These are phyloP conservation scores for Hypomontagnella submonticulosa DNA, from an alignment of 495 filamentous ascomycete species.

Conservation along the genomic window DNA sequence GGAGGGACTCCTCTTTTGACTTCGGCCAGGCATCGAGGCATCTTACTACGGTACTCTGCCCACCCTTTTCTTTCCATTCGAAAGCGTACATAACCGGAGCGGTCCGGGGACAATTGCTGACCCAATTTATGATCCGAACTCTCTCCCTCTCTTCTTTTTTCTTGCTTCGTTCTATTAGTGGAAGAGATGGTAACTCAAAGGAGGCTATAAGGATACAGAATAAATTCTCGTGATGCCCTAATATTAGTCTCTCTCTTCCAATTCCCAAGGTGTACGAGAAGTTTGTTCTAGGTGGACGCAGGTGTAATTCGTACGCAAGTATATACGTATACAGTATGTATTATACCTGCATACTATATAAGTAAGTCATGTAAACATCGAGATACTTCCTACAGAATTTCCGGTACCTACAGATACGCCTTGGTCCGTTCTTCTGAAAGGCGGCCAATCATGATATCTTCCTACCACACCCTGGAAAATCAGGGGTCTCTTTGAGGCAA, in stretches of 20 bases:
- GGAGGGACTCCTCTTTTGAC: constrained; percentile 21
- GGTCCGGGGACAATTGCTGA: constrained; percentile 13
- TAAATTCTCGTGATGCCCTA: constrained; percentile 12
- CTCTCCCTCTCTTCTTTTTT: neutral
- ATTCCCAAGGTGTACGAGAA: neutral
- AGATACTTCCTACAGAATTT: constrained; percentile 31
- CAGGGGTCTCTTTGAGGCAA: constrained; percentile 42
- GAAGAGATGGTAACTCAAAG: neutral
- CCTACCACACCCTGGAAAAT: constrained; percentile 33
- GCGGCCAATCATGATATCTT: constrained; percentile 36
- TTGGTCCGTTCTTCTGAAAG: constrained; percentile 32
- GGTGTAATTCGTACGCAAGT: constrained; percentile 22
- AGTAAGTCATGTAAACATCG: constrained; percentile 16
- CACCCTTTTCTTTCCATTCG: constrained; percentile 19
- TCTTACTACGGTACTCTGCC: constrained; percentile 25
- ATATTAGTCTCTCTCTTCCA: neutral
- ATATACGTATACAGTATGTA: constrained; percentile 29
- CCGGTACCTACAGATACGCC: constrained; percentile 41
- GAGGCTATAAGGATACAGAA: neutral
- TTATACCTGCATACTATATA: constrained; percentile 1
- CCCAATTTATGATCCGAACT: constrained; percentile 1
- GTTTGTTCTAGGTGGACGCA: constrained; percentile 3
- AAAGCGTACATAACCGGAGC: constrained; percentile 1
- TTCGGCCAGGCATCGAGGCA: constrained; percentile 23
- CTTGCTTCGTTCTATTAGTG: neutral